Conservation (phyloP, 2,329 filamentous ascomycete species). For the Arthroderma sp. region DNA sequence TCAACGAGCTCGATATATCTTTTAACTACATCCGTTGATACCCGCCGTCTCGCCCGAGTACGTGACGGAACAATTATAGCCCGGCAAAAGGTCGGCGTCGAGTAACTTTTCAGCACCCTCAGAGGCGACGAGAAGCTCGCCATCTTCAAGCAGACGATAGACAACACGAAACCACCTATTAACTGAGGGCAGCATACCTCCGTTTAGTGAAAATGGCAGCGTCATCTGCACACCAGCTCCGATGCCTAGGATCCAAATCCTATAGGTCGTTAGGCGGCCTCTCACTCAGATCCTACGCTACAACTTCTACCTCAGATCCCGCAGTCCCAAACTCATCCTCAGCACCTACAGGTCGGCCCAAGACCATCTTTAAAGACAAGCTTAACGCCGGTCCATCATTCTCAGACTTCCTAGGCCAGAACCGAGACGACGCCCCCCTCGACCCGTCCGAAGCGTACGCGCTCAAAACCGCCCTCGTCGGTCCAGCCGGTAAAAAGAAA, state of each 20-base stretch:
- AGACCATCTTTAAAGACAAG: constrained; percentile 48
- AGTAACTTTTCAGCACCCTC: too few species aligned
- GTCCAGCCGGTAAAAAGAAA: constrained; percentile 49
- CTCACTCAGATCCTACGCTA: constrained; percentile 20
- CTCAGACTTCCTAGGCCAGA: constrained; percentile 45
- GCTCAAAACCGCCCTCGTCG: constrained; percentile 48
- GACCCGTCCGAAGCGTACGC: constrained; percentile 42
- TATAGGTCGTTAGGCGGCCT: not conserved
- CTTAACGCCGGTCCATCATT: constrained; percentile 54
- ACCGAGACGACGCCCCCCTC: constrained; percentile 28
- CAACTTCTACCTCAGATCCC: constrained; percentile 24
- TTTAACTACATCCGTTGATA: too few species aligned
- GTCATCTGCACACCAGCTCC: not conserved
- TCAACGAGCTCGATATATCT: too few species aligned
- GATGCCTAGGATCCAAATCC: not conserved
- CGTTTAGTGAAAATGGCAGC: not conserved
- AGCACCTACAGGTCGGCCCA: constrained; percentile 32
- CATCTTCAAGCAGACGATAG: too few species aligned
- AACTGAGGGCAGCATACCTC: too few species aligned
- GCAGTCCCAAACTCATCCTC: constrained; percentile 30
- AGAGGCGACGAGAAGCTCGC: too few species aligned
- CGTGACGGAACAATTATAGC: too few species aligned
- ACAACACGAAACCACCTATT: too few species aligned
- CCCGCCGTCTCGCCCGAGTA: too few species aligned
- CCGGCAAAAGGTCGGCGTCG: too few species aligned